These are phyloP conservation scores for Colletotrichum noveboracense DNA, from an alignment of 2,329 filamentous ascomycete species.

Conservation along the genomic window DNA sequence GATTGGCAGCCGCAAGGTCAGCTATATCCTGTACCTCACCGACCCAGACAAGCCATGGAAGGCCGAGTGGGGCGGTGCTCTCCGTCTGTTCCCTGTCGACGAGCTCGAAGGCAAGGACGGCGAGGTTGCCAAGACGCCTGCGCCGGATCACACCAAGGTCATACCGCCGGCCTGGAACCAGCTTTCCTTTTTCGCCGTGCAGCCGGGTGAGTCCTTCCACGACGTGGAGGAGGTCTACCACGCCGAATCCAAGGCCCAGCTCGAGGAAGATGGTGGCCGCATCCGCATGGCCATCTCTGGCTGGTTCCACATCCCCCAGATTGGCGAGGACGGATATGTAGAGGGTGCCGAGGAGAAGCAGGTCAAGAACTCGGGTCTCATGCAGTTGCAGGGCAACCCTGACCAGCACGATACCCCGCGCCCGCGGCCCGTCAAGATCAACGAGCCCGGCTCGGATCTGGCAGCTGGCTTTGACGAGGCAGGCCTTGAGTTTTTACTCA, in stretches of 20 bases:
- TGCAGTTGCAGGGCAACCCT: conserved; percentile 90
- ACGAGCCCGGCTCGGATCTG: conserved; percentile 48
- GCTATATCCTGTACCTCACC: conserved; percentile 95
- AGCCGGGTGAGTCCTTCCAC: conserved; percentile 98
- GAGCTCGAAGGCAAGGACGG: conserved; percentile 71
- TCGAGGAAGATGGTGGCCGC: conserved; percentile 72
- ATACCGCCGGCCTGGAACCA: conserved; percentile 98
- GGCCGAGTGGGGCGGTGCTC: conserved; percentile 88
- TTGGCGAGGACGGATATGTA: conserved; percentile 91
- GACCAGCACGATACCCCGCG: conserved; percentile 88
- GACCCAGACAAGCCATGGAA: conserved; percentile 93
- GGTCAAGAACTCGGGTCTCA: conserved; percentile 87
- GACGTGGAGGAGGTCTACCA: conserved; percentile 98
- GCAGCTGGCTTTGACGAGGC: conserved; percentile 68
- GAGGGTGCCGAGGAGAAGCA: conserved; percentile 87
- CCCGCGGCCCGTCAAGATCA: conserved; percentile 56
- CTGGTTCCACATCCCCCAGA: conserved; percentile 98
- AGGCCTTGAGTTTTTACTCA: conserved; percentile 88
- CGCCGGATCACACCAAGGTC: conserved; percentile 77
- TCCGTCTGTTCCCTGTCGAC: conserved; percentile 82
- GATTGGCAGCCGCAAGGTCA: conserved; percentile 93
- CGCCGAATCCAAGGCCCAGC: conserved; percentile 61
- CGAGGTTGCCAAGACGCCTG: conserved; percentile 78
- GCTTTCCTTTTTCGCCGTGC: conserved; percentile 96
- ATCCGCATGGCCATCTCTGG: conserved; percentile 98